Evolutionary conservation across 495 filamentous ascomycete species (phyloP).

Genomic region (Aspergillus cavernicola): DNA sequence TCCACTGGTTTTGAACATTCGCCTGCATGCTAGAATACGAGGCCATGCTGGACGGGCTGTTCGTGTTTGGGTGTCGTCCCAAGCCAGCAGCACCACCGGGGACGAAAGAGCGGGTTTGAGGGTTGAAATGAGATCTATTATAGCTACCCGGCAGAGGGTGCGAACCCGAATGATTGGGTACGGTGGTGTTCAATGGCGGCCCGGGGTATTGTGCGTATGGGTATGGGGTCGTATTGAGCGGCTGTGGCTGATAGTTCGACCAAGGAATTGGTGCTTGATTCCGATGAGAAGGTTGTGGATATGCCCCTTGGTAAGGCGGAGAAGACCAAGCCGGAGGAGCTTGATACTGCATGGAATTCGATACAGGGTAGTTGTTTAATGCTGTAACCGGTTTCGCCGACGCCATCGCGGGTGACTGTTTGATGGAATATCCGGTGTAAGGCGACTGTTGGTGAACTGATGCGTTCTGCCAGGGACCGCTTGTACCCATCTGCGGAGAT

Average conservation of each 20-base stretch:
- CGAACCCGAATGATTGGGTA: conserved; percentile 52
- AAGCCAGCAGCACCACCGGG: conserved; percentile 46
- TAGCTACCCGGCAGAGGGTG: conserved; percentile 81
- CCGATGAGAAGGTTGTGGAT: conserved; percentile 39
- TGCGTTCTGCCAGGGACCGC: conserved; percentile 37
- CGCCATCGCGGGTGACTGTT: conserved; percentile 36
- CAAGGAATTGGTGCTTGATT: conserved; percentile 36
- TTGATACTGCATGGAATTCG: conserved; percentile 30
- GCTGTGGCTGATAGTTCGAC: conserved; percentile 36
- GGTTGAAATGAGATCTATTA: conserved; percentile 82
- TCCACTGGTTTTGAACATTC: conserved; percentile 28
- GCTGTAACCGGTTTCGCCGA: conserved; percentile 42
- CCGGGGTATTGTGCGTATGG: conserved; percentile 73
- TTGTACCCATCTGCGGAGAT: conserved; percentile 37
- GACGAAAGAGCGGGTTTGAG: conserved; percentile 85
- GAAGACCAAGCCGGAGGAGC: conserved; percentile 31
- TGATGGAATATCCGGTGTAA: conserved; percentile 39
- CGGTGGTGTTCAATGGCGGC: conserved; percentile 60
- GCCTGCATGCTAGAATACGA: conserved; percentile 28
- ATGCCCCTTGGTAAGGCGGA: conserved; percentile 36
- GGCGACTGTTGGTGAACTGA: conserved; percentile 37
- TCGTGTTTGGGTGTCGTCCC: conserved; percentile 30
- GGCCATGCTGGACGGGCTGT: conserved; percentile 29
- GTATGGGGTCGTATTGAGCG: conserved; percentile 55
- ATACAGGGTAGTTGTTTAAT: conserved; percentile 37